Evolutionary conservation across 495 filamentous ascomycete genomes (phyloP).

Genomic region (Penicillium canariense): DNA sequence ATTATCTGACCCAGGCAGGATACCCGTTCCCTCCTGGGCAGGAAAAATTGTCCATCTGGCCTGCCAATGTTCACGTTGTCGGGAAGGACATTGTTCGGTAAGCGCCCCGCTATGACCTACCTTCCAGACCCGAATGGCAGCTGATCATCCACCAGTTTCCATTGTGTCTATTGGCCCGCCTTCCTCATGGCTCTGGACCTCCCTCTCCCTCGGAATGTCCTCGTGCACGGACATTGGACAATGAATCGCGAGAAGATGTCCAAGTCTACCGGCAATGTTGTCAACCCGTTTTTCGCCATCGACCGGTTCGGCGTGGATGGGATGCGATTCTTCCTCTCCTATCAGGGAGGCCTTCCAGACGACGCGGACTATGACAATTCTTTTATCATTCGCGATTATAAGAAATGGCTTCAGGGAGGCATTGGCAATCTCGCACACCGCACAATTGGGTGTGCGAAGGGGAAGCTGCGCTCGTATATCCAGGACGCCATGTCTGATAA

Average conservation of each 20-base stretch:
- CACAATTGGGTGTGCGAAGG: conserved; percentile 63
- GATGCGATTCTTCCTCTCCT: conserved; percentile 82
- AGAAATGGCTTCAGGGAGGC: conserved; percentile 67
- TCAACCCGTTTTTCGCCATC: conserved; percentile 91
- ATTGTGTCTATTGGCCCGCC: conserved; percentile 97
- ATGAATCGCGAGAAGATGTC: conserved; percentile 90
- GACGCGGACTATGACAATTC: conserved; percentile 85
- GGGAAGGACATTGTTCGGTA: conserved; percentile 91
- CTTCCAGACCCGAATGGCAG: not conserved
- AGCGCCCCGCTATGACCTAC: conserved; percentile 16
- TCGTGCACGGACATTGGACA: conserved; percentile 95
- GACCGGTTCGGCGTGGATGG: conserved; percentile 83
- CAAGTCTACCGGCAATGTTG: conserved; percentile 90
- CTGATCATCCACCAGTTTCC: conserved; percentile 56
- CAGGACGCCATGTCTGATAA: conserved; percentile 34
- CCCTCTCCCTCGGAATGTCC: conserved; percentile 74
- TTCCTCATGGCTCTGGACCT: conserved; percentile 87
- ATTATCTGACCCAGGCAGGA: conserved; percentile 84
- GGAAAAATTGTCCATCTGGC: conserved; percentile 69
- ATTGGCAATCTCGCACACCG: conserved; percentile 78
- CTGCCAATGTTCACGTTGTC: conserved; percentile 85
- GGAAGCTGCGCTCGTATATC: conserved; percentile 59
- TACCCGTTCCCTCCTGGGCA: conserved; percentile 75
- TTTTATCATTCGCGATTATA: conserved; percentile 72
- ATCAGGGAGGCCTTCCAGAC: conserved; percentile 67